Evolutionary conservation across 2,329 filamentous ascomycete genomes (phyloP).

Genomic region (Cordyceps cicadae): DNA sequence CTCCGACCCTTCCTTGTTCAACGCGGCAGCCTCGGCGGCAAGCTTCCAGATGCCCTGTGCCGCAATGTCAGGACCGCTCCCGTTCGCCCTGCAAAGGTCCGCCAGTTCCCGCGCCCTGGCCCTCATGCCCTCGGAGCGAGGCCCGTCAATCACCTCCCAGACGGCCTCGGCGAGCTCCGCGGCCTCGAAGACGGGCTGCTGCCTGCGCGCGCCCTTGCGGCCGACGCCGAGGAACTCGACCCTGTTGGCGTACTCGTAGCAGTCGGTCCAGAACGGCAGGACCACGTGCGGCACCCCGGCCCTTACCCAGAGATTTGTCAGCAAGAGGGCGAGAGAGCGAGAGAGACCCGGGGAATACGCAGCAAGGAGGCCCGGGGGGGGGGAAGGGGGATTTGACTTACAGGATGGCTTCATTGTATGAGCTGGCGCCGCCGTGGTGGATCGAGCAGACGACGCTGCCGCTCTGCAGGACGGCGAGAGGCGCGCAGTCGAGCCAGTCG

Average conservation of each 20-base stretch:
- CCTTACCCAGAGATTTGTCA: too few species aligned
- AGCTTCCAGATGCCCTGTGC: constrained; percentile 11
- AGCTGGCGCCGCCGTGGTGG: constrained; percentile 40
- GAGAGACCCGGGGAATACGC: too few species aligned
- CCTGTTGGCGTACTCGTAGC: constrained; percentile 37
- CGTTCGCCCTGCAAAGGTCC: constrained; percentile 10
- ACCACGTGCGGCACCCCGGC: constrained; percentile 37
- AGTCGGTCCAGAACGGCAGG: constrained; percentile 37
- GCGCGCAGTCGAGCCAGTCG: constrained; percentile 33
- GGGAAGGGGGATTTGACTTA: too few species aligned
- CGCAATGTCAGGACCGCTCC: constrained; percentile 22
- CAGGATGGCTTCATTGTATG: constrained; percentile 30
- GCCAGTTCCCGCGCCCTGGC: constrained; percentile 11
- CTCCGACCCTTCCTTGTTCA: neutral
- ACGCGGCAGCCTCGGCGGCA: neutral
- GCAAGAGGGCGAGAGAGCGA: too few species aligned
- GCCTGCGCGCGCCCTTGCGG: constrained; percentile 18
- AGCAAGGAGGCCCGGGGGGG: too few species aligned
- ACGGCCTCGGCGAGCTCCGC: constrained; percentile 16
- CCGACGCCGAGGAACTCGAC: constrained; percentile 37
- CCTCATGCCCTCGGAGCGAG: constrained; percentile 7
- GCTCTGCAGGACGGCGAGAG: constrained; percentile 27
- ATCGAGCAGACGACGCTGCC: constrained; percentile 32
- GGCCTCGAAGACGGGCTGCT: constrained; percentile 19
- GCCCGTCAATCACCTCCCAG: constrained; percentile 15